Evolutionary conservation across 192 early-diverging fungal genomes (phyloP).

Genomic region (Globomyces pollinis-pini): DNA sequence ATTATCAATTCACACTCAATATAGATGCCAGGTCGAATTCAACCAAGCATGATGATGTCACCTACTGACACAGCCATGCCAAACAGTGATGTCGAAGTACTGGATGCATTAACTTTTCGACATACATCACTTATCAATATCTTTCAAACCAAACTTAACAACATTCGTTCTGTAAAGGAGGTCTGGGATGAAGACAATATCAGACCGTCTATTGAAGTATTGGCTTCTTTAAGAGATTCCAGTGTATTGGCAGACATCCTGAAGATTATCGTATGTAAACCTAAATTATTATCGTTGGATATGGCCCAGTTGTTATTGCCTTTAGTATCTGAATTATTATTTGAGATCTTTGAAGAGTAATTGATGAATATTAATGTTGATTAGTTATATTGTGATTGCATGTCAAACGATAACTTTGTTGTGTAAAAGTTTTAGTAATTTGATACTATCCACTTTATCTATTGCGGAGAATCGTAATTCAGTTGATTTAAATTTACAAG

Average conservation of each 20-base stretch:
- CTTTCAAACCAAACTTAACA: constrained; percentile 20
- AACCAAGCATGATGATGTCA: not conserved
- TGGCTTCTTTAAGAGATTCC: constrained; percentile 24
- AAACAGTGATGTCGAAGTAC: constrained; percentile 26
- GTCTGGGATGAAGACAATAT: constrained; percentile 40
- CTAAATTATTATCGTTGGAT: constrained; percentile 39
- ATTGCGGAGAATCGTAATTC: not conserved
- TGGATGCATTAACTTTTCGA: constrained; percentile 30
- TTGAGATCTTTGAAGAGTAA: constrained; percentile 51
- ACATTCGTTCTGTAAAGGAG: constrained; percentile 22
- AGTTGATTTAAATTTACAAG: constrained; percentile 5
- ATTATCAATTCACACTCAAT: not conserved
- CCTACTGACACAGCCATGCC: not conserved
- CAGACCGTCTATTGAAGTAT: constrained; percentile 22
- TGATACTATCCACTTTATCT: constrained; percentile 3
- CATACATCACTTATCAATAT: constrained; percentile 38
- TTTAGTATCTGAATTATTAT: constrained; percentile 36
- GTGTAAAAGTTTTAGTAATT: not conserved
- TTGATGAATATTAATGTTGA: not conserved
- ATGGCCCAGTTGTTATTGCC: constrained; percentile 29
- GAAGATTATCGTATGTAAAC: constrained; percentile 34
- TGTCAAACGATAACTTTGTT: not conserved
- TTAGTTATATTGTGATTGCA: constrained; percentile 6
- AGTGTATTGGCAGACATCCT: constrained; percentile 36
- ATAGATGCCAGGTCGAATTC: constrained; percentile 9